phyloP scores from a whole-genome alignment of 1,139 yeast species.

The Blastobotrys niveus region DNA sequence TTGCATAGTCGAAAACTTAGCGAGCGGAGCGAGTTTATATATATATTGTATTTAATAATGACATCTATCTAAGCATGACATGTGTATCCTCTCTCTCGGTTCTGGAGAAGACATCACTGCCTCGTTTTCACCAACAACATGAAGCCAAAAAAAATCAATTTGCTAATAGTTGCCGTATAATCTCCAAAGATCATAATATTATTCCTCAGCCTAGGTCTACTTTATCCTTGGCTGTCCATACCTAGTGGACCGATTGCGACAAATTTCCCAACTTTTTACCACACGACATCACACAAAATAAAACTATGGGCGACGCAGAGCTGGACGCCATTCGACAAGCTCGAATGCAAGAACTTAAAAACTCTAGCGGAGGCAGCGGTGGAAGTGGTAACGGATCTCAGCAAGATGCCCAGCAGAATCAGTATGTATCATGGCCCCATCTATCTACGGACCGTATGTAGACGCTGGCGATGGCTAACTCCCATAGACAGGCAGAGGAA shows the following conservation, averaged over 20 bases:
- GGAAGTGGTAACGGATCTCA: constrained; percentile 5
- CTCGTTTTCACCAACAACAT: too few species aligned
- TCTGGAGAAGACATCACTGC: too few species aligned
- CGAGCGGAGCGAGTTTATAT: background rate
- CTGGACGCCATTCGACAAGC: constrained; percentile 86
- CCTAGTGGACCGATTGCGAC: too few species aligned
- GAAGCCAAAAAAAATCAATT: too few species aligned
- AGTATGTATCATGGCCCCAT: constrained; percentile 3
- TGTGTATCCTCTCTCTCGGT: too few species aligned
- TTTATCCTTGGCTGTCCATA: too few species aligned
- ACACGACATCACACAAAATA: background rate
- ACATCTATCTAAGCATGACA: too few species aligned
- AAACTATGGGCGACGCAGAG: constrained; percentile 57
- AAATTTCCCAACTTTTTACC: too few species aligned
- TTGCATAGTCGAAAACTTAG: constrained; percentile 8
- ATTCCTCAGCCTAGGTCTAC: too few species aligned
- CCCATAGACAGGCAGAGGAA: constrained; percentile 28
- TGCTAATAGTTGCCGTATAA: too few species aligned
- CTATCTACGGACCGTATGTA: background rate
- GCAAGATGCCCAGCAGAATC: constrained; percentile 10
- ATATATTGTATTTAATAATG: too few species aligned
- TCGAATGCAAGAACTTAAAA: constrained; percentile 73
- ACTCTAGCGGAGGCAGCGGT: constrained; percentile 35
- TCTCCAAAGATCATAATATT: too few species aligned
- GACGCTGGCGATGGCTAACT: background rate